A percentile compares a stretch with the other conserved stretches of the same genome.
phyloP scores from a whole-genome alignment of 1,139 yeast species.

The Taphrina wiesneri region DNA sequence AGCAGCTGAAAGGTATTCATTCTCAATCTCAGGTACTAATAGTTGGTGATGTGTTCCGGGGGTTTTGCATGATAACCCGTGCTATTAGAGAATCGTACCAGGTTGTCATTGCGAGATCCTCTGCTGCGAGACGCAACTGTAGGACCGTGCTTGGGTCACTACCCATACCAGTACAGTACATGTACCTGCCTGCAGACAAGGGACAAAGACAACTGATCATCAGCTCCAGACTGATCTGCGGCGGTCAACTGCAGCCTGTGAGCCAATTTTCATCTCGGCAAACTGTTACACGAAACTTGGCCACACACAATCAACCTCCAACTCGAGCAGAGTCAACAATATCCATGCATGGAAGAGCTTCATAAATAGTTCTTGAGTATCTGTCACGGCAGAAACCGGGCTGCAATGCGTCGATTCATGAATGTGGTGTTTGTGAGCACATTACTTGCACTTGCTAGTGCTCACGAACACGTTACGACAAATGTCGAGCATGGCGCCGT shows the following conservation, averaged over 20 bases:
- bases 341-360: neutral
- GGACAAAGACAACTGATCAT: no score
- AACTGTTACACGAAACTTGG: neutral
- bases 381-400: neutral
- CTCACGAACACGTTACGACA: constrained; percentile 40
- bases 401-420: neutral
- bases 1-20: constrained; percentile 17
- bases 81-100: no score
- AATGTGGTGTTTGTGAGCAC: neutral
- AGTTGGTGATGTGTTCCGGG: no score
- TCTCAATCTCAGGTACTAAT: neutral
- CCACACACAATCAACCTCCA: neutral
- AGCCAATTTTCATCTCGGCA: neutral
- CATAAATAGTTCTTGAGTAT: neutral
- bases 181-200: no score
- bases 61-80: neutral
- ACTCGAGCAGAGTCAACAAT: neutral
- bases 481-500: constrained; percentile 41
- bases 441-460: neutral
- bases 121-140: no score
- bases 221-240: neutral
- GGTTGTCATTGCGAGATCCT: no score
- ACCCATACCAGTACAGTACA: no score
- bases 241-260: neutral
- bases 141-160: no score